Evolutionary conservation across 2,329 filamentous ascomycete genomes (phyloP).

Genomic region (Clonostachys chloroleuca): DNA sequence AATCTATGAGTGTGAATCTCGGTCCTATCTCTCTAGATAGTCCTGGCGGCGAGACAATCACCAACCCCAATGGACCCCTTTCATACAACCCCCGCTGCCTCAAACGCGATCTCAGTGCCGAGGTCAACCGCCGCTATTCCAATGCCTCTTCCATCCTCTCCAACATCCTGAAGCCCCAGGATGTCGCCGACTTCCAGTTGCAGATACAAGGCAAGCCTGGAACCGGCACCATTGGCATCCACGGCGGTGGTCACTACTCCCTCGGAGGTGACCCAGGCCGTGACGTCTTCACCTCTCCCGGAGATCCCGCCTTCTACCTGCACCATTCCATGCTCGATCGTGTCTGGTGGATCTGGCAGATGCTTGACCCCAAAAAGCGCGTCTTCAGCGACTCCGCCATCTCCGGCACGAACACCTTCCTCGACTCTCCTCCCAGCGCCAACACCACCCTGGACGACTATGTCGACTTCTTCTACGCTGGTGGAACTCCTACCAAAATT

Average conservation of each 20-base stretch:
- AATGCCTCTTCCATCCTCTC: conserved; percentile 19
- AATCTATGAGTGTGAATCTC: conserved; percentile 30
- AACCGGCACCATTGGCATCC: conserved; percentile 21
- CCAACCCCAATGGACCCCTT: conserved; percentile 15
- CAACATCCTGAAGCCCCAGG: conserved; percentile 28
- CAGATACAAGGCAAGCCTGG: conserved; percentile 31
- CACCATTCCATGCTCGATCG: conserved; percentile 16
- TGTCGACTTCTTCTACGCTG: conserved; percentile 16
- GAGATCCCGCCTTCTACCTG: conserved; percentile 26
- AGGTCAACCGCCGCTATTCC: conserved; percentile 13
- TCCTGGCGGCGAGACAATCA: conserved; percentile 12
- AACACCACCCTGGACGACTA: conserved; percentile 17
- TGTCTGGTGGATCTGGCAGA: conserved; percentile 7
- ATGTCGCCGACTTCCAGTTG: conserved; percentile 36
- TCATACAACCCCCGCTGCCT: conserved; percentile 37
- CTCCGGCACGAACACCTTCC: conserved; percentile 7
- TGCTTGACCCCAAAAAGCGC: conserved; percentile 16
- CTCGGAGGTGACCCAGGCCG: conserved; percentile 34
- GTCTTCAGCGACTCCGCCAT: conserved; percentile 8
- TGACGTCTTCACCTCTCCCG: conserved; percentile 31
- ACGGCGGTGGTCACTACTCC: conserved; percentile 30
- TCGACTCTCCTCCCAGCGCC: conserved; percentile 7
- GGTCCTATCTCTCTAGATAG: conserved; percentile 26
- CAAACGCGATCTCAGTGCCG: conserved; percentile 24
- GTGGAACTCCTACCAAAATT: conserved; percentile 14